Evolutionary conservation across 2,329 filamentous ascomycete genomes (phyloP).

Genomic region (Acephala macrosclerotiorum): DNA sequence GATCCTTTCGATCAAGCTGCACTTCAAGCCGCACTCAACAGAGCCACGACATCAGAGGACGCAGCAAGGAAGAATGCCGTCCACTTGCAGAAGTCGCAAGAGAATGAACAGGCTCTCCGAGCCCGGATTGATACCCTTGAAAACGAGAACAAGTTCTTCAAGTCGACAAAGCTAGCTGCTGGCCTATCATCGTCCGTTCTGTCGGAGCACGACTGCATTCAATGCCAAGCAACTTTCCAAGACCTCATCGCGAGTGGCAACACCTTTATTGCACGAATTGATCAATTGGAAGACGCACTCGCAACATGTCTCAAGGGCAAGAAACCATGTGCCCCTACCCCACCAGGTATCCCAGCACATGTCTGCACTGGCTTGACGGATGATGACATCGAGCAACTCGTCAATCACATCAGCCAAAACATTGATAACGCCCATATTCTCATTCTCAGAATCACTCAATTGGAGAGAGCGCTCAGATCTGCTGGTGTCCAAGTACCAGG

Average conservation of each 20-base stretch:
- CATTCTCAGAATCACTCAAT: neutral
- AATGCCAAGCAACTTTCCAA: neutral
- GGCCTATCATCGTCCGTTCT: neutral
- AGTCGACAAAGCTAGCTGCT: neutral
- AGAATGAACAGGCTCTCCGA: neutral
- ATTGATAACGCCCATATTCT: neutral
- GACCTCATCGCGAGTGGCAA: neutral
- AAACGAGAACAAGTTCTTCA: no score
- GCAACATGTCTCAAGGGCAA: neutral
- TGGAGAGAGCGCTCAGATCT: neutral
- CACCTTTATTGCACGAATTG: neutral
- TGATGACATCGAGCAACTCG: neutral
- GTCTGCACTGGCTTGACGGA: neutral
- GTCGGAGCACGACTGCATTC: neutral
- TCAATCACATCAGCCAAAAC: neutral
- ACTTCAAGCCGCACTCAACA: no score
- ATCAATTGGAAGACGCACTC: neutral
- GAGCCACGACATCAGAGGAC: no score
- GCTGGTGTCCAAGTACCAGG: constrained; percentile 1
- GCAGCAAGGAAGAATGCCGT: no score
- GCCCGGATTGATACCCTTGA: no score
- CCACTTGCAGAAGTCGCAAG: no score
- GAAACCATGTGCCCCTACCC: neutral
- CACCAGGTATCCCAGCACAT: neutral
- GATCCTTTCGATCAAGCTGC: no score